Base-by-base conservation (phyloP, 371 early-diverging fungal species). In the Cokeromyces recurvatus region DNA sequence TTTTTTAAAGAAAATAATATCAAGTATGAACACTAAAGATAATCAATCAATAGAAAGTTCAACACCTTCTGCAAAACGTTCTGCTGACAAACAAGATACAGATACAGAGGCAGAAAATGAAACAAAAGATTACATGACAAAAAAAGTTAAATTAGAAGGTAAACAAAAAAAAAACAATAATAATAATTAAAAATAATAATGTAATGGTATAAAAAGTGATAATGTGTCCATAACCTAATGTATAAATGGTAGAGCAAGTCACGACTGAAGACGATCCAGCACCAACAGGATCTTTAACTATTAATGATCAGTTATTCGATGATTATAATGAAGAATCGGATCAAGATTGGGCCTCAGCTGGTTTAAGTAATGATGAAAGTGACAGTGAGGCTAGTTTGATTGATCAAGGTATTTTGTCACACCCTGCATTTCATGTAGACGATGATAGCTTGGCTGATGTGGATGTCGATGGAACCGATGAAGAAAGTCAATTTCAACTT, bases 271-370 rank as follows among this genome's bases (percentile, higher is more conserved):
- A 49, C 32, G 50, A 50, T 55, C 50, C 50, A 16, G 56, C 45
- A 32, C 51, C 46, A 16, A 51, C 42, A 12, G 57, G 37, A 3
- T 46, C 57, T 17, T 29, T 51, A 14, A 50, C 47, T 12, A 57
- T 47, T 19, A 47, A 38, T 37, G 29, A 27, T n/a, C n/a, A n/a
- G n/a, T n/a, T n/a, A n/a, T n/a, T n/a, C n/a, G 70, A 65, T 10
- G 61, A 59, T 12, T 68, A 71, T 20, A 66, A 71, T 40, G 75
- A 71, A 41, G 75, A 75, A 32, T 68, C 71, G 1, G 75, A 75
- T 53, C 65, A 60, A 32, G 75, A 75, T 29, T 75, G 75, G 75
- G 60, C 48, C 19, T 52, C 58, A 24, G n/a, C n/a, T n/a, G 62
- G 53, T 17, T 5, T 8, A 5, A 49, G 44, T 32, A 44, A 48